Percentiles rank a stretch among this genome's conserved stretches.
These are phyloP conservation scores for Carnegiea gigantea DNA, from an alignment of 179 eudicot genomes.

Conservation along the genomic window DNA sequence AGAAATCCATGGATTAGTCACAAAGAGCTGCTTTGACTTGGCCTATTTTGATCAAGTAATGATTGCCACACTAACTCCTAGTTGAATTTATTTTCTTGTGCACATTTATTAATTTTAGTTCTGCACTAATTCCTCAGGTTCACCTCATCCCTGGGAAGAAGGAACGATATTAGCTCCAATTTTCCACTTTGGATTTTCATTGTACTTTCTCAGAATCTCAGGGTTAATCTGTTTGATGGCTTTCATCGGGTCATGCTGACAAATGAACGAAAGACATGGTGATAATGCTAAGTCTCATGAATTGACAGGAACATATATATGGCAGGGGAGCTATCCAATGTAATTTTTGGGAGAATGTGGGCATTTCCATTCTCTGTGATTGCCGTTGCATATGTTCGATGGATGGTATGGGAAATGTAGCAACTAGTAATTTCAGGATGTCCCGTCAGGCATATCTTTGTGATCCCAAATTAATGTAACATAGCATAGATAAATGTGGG, in stretches of 20 bases:
- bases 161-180: too few relatives aligned
- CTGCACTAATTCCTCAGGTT: not conserved
- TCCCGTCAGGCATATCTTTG: not conserved
- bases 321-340: not conserved
- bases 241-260: not conserved
- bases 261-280: not conserved
- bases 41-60: conserved; percentile 31
- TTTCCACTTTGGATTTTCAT: not conserved
- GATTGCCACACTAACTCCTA: conserved; percentile 32
- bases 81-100: conserved; percentile 8
- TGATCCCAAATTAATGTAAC: not conserved
- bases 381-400: not conserved
- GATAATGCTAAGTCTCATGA: not conserved
- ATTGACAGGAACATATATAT: not conserved
- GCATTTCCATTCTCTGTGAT: not conserved
- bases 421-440: not conserved
- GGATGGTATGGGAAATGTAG: not conserved
- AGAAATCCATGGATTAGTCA: conserved; percentile 18
- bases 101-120: not conserved
- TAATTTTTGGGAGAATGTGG: conserved; percentile 13
- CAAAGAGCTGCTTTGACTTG: conserved; percentile 26
- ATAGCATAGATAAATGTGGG: too few relatives aligned
- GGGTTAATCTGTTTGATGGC: not conserved
- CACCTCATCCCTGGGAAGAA: too few relatives aligned
- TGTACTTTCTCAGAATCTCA: too few relatives aligned